phyloP scores from a whole-genome alignment of 2,329 filamentous ascomycete species.

The Xylariaceae sp. region DNA sequence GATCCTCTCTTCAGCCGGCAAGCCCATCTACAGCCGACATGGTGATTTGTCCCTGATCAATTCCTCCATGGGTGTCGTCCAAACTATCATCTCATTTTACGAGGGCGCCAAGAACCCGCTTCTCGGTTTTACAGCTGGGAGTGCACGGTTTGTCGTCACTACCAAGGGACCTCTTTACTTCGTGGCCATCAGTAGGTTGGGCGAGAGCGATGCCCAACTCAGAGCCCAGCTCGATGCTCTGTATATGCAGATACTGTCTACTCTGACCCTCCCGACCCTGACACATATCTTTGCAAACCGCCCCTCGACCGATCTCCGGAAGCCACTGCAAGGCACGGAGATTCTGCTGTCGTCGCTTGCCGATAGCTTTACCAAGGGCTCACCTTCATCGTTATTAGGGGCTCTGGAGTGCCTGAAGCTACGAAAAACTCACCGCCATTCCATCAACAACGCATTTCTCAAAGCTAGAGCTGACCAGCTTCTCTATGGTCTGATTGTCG shows the following conservation, averaged over 20 bases:
- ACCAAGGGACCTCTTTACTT: conserved; percentile 87
- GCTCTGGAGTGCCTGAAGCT: conserved; percentile 92
- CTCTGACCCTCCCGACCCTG: conserved; percentile 82
- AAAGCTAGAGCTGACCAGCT: conserved; percentile 75
- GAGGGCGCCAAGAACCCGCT: conserved; percentile 76
- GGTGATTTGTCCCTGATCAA: conserved; percentile 88
- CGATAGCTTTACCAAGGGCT: conserved; percentile 91
- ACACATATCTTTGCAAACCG: conserved; percentile 84
- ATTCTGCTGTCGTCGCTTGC: conserved; percentile 85
- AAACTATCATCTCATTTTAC: conserved; percentile 97
- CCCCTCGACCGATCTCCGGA: conserved; percentile 88
- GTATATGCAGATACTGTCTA: conserved; percentile 98
- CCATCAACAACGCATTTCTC: conserved; percentile 84
- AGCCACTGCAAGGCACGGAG: conserved; percentile 88
- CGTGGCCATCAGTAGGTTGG: conserved; percentile 85
- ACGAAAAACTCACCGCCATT: conserved; percentile 78
- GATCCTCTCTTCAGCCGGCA: conserved; percentile 92
- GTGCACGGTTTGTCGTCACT: conserved; percentile 79
- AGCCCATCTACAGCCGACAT: conserved; percentile 95
- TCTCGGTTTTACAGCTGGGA: conserved; percentile 81
- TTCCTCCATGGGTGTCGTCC: conserved; percentile 89
- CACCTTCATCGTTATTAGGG: conserved; percentile 81
- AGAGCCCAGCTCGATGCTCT: conserved; percentile 85
- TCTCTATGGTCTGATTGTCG: conserved; percentile 90
- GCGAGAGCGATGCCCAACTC: conserved; percentile 89